Evolutionary conservation across 2,329 filamentous ascomycete species (phyloP).

Genomic region (Nothophoma quercina): DNA sequence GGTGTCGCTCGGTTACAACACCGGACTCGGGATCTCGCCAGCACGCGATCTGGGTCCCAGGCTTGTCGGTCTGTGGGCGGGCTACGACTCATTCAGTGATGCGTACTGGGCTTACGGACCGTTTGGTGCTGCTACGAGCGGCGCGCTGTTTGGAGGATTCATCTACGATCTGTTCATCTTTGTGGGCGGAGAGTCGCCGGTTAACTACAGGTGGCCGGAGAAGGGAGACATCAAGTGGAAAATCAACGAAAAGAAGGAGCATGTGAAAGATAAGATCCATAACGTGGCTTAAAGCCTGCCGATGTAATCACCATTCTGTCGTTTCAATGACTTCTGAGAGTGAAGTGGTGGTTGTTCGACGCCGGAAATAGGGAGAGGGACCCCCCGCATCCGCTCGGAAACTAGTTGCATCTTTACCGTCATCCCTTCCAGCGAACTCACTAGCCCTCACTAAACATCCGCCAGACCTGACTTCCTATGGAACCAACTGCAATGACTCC

Average conservation of each 20-base stretch:
- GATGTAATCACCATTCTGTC: not conserved
- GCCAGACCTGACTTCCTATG: not conserved
- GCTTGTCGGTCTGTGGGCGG: slow-evolving; percentile 71
- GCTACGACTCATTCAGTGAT: slow-evolving; percentile 60
- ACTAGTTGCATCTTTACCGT: not conserved
- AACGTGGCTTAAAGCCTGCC: not conserved
- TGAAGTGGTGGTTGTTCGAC: not conserved
- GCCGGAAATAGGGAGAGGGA: slow-evolving; percentile 13
- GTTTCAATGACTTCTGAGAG: not conserved
- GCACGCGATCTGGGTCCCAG: slow-evolving; percentile 75
- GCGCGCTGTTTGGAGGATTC: slow-evolving; percentile 35
- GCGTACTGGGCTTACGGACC: slow-evolving; percentile 42
- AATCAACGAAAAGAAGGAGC: slow-evolving; percentile 20
- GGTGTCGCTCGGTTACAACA: slow-evolving; percentile 39
- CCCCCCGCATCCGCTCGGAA: slow-evolving; percentile 13
- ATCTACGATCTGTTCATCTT: slow-evolving; percentile 45
- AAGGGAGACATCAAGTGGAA: slow-evolving; percentile 34
- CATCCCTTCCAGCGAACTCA: slow-evolving; percentile 4
- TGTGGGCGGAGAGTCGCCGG: slow-evolving; percentile 39
- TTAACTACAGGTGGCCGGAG: slow-evolving; percentile 42
- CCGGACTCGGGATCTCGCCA: slow-evolving; percentile 65
- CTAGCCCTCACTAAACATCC: not conserved
- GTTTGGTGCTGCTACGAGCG: slow-evolving; percentile 35
- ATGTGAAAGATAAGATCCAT: slow-evolving; percentile 26
- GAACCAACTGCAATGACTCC: not conserved